Percentiles rank a stretch among this genome's conserved stretches.
phyloP scores from a whole-genome alignment of 176 grass and related monocot genomes.

The Paspalum notatum region DNA sequence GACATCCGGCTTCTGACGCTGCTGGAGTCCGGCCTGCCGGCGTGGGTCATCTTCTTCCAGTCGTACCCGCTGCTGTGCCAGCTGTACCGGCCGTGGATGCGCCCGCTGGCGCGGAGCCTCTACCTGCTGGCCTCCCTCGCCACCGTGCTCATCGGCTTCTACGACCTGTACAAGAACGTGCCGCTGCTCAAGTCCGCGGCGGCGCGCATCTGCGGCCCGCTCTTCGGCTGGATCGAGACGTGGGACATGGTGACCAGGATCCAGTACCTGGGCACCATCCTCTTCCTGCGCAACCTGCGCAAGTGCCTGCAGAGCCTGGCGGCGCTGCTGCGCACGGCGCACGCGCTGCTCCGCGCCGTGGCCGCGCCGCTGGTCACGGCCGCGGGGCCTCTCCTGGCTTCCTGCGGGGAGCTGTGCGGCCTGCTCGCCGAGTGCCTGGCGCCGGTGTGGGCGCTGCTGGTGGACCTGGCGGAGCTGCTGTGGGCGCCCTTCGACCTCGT shows the following conservation, averaged over 20 bases:
- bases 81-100: constrained; percentile 87
- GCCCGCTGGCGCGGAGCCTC: constrained; percentile 58
- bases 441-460: constrained; percentile 27
- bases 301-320: constrained; percentile 51
- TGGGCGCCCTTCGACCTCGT: constrained; percentile 58
- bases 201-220: constrained; percentile 69
- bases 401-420: neutral
- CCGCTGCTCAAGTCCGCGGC: constrained; percentile 76
- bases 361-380: constrained; percentile 44
- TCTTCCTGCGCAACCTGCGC: constrained; percentile 79
- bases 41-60: constrained; percentile 93
- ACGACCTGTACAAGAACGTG: constrained; percentile 96
- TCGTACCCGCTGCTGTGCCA: constrained; percentile 85
- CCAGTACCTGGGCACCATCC: constrained; percentile 88
- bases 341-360: constrained; percentile 27
- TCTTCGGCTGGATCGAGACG: constrained; percentile 84
- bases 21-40: constrained; percentile 77
- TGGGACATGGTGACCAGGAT: constrained; percentile 91
- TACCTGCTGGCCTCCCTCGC: constrained; percentile 61
- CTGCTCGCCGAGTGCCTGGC: neutral
- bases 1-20: constrained; percentile 80
- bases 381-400: constrained; percentile 26
- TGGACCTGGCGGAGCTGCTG: constrained; percentile 53
- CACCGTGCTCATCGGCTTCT: constrained; percentile 90
- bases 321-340: constrained; percentile 28